phyloP scores from a whole-genome alignment of 768 basidiomycete genomes.

The Lentinula lateritia region DNA sequence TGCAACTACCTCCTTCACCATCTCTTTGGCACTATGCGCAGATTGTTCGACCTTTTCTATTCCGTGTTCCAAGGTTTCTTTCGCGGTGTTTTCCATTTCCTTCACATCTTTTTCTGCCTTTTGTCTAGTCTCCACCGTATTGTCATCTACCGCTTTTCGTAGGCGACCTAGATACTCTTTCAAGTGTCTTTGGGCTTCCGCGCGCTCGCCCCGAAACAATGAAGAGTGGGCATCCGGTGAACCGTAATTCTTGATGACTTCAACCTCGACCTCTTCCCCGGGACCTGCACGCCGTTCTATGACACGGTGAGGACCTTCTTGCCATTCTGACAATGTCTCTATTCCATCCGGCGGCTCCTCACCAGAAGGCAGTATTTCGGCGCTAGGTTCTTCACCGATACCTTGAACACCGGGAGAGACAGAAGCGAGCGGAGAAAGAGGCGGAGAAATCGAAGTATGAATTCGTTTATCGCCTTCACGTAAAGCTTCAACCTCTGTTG shows the following conservation, averaged over 20 bases:
- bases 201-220: constrained; percentile 16
- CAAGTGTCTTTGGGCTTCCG: constrained; percentile 20
- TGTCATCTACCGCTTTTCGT: constrained; percentile 17
- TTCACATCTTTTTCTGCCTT: constrained; percentile 18
- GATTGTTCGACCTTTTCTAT: constrained; percentile 5
- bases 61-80: constrained; percentile 2
- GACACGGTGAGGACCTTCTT: constrained; percentile 62
- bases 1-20: constrained; percentile 1
- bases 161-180: constrained; percentile 23
- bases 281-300: constrained; percentile 55
- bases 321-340: constrained; percentile 50
- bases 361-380: constrained; percentile 16
- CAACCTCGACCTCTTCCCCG: constrained; percentile 68
- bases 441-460: background rate
- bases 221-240: constrained; percentile 10
- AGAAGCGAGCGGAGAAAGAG: background rate
- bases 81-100: constrained; percentile 12
- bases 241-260: constrained; percentile 46
- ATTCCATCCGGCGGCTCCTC: constrained; percentile 42
- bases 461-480: background rate
- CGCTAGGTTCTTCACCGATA: background rate
- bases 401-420: background rate
- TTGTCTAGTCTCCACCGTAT: constrained; percentile 18
- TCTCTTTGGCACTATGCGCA: background rate
- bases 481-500: background rate